Percentiles rank a stretch among this genome's conserved stretches.
Evolutionary conservation across 495 filamentous ascomycete species (phyloP).

Genomic region (Talaromyces nanjingensis): DNA sequence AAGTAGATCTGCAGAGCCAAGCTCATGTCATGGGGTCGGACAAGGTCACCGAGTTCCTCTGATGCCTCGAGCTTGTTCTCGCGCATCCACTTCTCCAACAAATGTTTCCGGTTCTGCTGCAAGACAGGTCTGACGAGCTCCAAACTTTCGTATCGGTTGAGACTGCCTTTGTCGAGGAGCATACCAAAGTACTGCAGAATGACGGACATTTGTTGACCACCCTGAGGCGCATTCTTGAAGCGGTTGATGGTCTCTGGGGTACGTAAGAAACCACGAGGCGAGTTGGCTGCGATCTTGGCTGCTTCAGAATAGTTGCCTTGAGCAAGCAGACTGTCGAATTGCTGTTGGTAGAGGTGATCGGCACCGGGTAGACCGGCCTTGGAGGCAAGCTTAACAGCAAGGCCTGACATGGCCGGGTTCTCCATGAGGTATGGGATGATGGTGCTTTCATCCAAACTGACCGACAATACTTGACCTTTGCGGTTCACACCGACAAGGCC

Average conservation of each 20-base stretch:
- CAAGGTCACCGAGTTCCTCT: constrained; percentile 90
- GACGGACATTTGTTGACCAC: constrained; percentile 72
- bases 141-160: constrained; percentile 89
- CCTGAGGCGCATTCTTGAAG: constrained; percentile 76
- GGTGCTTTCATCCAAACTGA: constrained; percentile 83
- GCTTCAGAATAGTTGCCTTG: constrained; percentile 76
- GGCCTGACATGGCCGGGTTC: constrained; percentile 82
- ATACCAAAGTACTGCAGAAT: constrained; percentile 98
- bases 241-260: constrained; percentile 89
- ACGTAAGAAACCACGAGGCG: constrained; percentile 88
- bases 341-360: constrained; percentile 86
- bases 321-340: constrained; percentile 78
- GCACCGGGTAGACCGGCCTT: constrained; percentile 89
- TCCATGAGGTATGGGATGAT: constrained; percentile 91
- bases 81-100: constrained; percentile 94
- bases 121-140: constrained; percentile 91
- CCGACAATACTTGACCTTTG: constrained; percentile 91
- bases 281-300: constrained; percentile 93
- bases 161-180: constrained; percentile 85
- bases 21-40: constrained; percentile 79
- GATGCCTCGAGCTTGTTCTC: constrained; percentile 94
- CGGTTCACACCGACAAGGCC: constrained; percentile 95
- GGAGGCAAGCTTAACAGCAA: constrained; percentile 94
- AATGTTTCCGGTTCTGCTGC: constrained; percentile 86
- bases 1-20: constrained; percentile 83